These are phyloP conservation scores for Eimeria maxima DNA, from an alignment of 169 alveolate genomes.

Conservation along the genomic window DNA sequence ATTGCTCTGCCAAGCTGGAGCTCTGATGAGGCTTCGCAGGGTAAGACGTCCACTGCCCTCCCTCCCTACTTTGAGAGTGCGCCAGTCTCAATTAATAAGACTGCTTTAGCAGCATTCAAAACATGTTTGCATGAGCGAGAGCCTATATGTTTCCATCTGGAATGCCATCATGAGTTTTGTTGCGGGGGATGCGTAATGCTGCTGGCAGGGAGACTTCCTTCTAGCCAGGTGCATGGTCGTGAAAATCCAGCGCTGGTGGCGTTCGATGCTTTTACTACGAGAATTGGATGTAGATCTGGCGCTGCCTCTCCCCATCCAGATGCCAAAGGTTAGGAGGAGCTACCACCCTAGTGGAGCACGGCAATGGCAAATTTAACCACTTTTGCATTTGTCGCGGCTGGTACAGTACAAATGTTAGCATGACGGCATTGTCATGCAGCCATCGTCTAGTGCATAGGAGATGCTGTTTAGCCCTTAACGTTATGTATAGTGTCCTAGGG, in stretches of 20 bases:
- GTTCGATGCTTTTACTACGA: conserved; percentile 65
- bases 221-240: conserved; percentile 84
- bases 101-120: not conserved
- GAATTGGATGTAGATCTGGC: conserved; percentile 41
- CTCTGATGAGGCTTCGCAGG: conserved; percentile 86
- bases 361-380: not conserved
- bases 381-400: not conserved
- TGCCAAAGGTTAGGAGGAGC: conserved; percentile 37
- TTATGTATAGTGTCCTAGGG: not conserved
- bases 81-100: not conserved
- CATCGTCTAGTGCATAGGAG: not conserved
- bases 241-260: conserved; percentile 89
- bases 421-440: not conserved
- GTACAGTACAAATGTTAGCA: not conserved
- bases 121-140: not conserved
- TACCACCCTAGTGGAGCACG: not conserved
- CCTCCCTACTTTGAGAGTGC: not conserved
- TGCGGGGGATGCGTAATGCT: not conserved
- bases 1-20: conserved; percentile 87
- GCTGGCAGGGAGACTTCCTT: conserved; percentile 70
- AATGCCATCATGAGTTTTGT: not conserved
- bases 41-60: conserved; percentile 17
- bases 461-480: not conserved
- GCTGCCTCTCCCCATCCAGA: conserved; percentile 26
- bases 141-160: not conserved